Evolutionary conservation across 129 eudicot genomes (phyloP).

Genomic region (Deinandra increscens): DNA sequence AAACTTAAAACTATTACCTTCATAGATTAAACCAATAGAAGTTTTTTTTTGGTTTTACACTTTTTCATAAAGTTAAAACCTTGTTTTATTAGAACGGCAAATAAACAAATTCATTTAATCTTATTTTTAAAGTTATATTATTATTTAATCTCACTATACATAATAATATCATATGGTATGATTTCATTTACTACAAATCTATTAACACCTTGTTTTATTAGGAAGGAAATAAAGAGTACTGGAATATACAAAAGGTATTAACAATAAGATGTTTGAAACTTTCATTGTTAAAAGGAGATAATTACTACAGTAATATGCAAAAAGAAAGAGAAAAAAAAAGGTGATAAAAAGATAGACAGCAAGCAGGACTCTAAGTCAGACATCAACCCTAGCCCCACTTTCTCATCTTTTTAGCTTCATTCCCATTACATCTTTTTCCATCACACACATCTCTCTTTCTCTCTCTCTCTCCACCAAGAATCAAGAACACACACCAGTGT

Average conservation of each 20-base stretch:
- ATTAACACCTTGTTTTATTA: too few relatives aligned
- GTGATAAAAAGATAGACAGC: conserved; percentile 75
- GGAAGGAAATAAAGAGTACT: too few relatives aligned
- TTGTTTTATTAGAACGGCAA: too few relatives aligned
- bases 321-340: conserved; percentile 13
- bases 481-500: conserved; percentile 34
- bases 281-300: conserved; percentile 28
- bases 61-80: too few relatives aligned
- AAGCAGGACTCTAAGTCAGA: conserved; percentile 31
- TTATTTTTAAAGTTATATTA: too few relatives aligned
- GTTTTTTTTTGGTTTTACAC: too few relatives aligned
- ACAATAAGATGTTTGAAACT: conserved; percentile 23
- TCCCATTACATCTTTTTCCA: conserved; percentile 5
- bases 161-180: too few relatives aligned
- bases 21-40: too few relatives aligned
- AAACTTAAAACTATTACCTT: too few relatives aligned
- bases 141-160: too few relatives aligned
- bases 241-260: conserved; percentile 23
- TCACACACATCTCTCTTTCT: conserved; percentile 21
- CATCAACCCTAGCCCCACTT: conserved; percentile 34
- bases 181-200: too few relatives aligned
- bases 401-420: conserved; percentile 30
- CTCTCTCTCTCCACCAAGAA: conserved; percentile 20
- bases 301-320: conserved; percentile 32
- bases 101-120: too few relatives aligned